phyloP scores from a whole-genome alignment of 1,284 basidiomycete species.

The Moniliophthora roreri region DNA sequence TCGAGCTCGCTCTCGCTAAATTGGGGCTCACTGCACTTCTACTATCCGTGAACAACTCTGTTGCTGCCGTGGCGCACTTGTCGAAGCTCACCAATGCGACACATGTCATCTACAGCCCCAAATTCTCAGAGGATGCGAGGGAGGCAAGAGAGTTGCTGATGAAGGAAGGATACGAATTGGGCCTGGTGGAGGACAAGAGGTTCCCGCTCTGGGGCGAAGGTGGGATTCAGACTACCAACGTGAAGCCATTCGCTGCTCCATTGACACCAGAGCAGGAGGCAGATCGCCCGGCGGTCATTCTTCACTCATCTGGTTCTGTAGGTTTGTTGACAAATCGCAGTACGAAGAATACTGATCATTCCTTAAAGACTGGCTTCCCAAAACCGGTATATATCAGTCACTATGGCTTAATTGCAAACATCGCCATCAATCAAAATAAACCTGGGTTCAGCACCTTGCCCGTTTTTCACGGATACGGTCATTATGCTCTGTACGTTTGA shows the following conservation, averaged over 20 bases:
- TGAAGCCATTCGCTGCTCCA: slow-evolving; percentile 31
- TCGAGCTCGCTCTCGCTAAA: slow-evolving; percentile 46
- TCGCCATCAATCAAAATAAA: slow-evolving; percentile 35
- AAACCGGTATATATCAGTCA: slow-evolving; percentile 48
- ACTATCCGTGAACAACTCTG: slow-evolving; percentile 57
- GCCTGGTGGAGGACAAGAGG: slow-evolving; percentile 35
- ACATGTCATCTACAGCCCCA: slow-evolving; percentile 45
- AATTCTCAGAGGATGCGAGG: slow-evolving; percentile 33
- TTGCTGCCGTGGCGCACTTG: slow-evolving; percentile 56
- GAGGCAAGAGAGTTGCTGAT: slow-evolving; percentile 31
- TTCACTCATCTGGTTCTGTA: slow-evolving; percentile 66
- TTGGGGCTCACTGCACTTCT: slow-evolving; percentile 44
- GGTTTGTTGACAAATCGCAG: slow-evolving; percentile 22
- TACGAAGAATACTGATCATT: not conserved
- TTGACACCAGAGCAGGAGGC: slow-evolving; percentile 47
- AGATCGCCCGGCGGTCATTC: slow-evolving; percentile 45
- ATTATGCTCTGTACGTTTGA: slow-evolving; percentile 40
- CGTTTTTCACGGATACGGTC: slow-evolving; percentile 46
- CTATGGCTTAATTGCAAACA: slow-evolving; percentile 35
- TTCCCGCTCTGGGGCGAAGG: slow-evolving; percentile 44
- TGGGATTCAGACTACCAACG: slow-evolving; percentile 32
- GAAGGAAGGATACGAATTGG: slow-evolving; percentile 29
- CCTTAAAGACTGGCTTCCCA: slow-evolving; percentile 33
- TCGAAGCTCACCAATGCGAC: slow-evolving; percentile 45
- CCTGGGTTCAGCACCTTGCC: slow-evolving; percentile 48